Base-by-base conservation (phyloP, 2,329 filamentous ascomycete genomes). In the Cercospora nicotianae region DNA sequence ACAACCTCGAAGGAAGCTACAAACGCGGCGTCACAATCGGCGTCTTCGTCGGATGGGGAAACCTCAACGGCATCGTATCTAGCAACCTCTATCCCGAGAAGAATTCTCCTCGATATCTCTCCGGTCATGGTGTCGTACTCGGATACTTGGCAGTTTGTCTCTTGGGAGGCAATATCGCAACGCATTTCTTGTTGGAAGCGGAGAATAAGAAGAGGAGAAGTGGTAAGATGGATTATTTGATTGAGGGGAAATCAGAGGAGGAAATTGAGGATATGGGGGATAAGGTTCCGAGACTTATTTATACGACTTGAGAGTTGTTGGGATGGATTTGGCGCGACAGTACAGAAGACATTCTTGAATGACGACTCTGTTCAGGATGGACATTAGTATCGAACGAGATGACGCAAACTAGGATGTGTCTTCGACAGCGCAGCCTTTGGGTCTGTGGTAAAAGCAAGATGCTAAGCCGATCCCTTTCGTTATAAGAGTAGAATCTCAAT, bases 1-100 rank as follows among this genome's bases (percentile, higher is more conserved):
- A 97, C 81, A 97, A 97, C 70, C 86, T 89, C 39, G 94, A 97
- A 80, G 91, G 94, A 13, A 91, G 94, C 2, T 96, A 96, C 81
- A 97, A 97, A 83, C 88, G 94, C 36, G 94, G 93, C 42, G 90
- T 97, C 18, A 92, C 92, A 0, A 81, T 97, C 0, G 94, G 94
- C 0, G 89, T 97, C 70, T 91, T 97, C 63, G 96, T 97, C 68
- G 93, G 81, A 23, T 96, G 92, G 92, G 94, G 94, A 31, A 97
- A 97, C 77, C 83, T 97, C 55, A 96, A 96, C 77, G 94, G 94
- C 31, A 87, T 97, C 28, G 69, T 92, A 90, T 5, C 84, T 74
- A 89, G 87, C 71, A 96, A 97, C 77, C 92, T 97, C 73, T 97
- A 93, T 72, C 82, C 64, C n/a, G 59, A 57, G 6, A 60, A n/a